Base-by-base conservation (phyloP, 441 rosid species). In the Hura crepitans region DNA sequence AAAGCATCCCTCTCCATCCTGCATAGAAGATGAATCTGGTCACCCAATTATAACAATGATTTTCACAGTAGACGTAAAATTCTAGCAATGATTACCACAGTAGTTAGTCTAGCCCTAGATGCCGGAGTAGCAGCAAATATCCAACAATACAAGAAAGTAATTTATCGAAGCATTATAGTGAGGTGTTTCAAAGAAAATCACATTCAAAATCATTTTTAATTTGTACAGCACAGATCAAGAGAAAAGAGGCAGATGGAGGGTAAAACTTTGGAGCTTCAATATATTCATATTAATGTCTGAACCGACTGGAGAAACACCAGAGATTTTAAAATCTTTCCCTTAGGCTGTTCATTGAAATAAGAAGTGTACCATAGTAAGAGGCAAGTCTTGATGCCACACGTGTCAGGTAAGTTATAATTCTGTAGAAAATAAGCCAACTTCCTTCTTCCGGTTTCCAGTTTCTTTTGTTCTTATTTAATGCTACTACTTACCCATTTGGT, bases 1-100 rank as follows among this genome's bases (percentile, higher is more conserved):
- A 87, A 79, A n/a, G 99, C 96, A 78, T 90, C 97, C 81, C 94
- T 90, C 85, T 85, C 83, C 87, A 95, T 69, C 80, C 97, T 95
- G 92, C 71, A 77, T 30, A 5, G 11, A 6, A 42, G 70, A 64
- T 35, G 9, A 60, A 33, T 35, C n/a, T 17, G 4, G 13, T 17
- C 20, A 58, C 39, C 23, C 62, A 46, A 22, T 57, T 15, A 65
- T 3, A 43, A n/a, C 17, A 7, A 60, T n/a, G 13, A 46, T 39
- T 18, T 63, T 71, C 59, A 60, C 50, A 60, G 8, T n/a, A 62
- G 42, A 57, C 61, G 31, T 17, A 45, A 56, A 9, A 20, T 56
- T 13, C 28, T 30, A 28, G 4, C 51, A 66, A 51, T 22, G 47
- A 35, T 17, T 15, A 42, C 47, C 17, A 65, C 12, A 47, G 73